Percentiles rank a stretch among this genome's conserved stretches.
These are phyloP conservation scores for Smithsoniella earleae DNA, from an alignment of 163 green algal species.

Conservation along the genomic window DNA sequence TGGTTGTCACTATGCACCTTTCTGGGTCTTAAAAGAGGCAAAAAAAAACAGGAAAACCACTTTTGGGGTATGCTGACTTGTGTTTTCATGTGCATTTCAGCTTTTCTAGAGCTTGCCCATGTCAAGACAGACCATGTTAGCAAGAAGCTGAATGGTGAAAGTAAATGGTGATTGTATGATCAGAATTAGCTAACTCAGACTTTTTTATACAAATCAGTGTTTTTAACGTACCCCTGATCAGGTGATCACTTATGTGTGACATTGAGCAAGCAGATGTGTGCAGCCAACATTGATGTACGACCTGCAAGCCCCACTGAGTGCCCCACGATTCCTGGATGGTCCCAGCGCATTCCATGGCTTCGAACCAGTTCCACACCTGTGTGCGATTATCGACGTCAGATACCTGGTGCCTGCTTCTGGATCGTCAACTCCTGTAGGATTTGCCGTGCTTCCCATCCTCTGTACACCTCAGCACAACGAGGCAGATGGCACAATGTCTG, in stretches of 20 bases:
- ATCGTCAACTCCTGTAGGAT: slow-evolving; percentile 19
- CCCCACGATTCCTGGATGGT: slow-evolving; percentile 5
- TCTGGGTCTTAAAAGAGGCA: too few relatives aligned
- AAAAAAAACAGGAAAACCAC: too few relatives aligned
- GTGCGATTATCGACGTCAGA: slow-evolving; percentile 9
- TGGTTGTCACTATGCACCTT: too few relatives aligned
- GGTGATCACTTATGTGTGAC: too few relatives aligned
- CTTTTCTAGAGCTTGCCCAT: too few relatives aligned
- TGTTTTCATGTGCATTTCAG: too few relatives aligned
- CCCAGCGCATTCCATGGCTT: neutral
- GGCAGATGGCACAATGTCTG: neutral
- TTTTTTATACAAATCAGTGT: neutral
- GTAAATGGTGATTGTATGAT: too few relatives aligned
- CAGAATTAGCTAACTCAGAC: too few relatives aligned
- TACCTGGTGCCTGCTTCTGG: slow-evolving; percentile 28
- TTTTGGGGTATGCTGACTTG: too few relatives aligned
- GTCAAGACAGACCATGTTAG: too few relatives aligned
- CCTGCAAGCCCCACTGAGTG: neutral
- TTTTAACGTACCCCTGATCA: neutral
- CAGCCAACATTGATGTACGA: slow-evolving; percentile 7
- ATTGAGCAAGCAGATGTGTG: neutral
- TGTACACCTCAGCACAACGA: neutral
- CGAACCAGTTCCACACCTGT: neutral
- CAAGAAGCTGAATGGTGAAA: too few relatives aligned
- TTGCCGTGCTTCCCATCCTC: slow-evolving; percentile 25